Percentiles rank a stretch among this genome's conserved stretches.
Evolutionary conservation across 2,329 filamentous ascomycete species (phyloP).

Genomic region (Microsporum canis): DNA sequence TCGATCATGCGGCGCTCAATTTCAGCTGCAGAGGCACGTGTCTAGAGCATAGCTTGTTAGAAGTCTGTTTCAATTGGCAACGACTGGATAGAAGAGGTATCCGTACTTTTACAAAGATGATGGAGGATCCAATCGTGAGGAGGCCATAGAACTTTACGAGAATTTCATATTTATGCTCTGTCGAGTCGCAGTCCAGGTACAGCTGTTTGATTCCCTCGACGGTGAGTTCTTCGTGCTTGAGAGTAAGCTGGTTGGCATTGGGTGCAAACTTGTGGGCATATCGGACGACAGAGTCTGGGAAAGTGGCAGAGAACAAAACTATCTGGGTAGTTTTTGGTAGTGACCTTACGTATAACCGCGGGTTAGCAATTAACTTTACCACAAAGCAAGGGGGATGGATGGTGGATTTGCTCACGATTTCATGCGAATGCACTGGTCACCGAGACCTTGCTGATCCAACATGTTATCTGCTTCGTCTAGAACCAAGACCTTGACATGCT

Average conservation of each 20-base stretch:
- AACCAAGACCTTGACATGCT: slow-evolving; percentile 67
- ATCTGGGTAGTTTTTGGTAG: slow-evolving; percentile 69
- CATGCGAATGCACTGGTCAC: slow-evolving; percentile 86
- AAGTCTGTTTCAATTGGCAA: too few relatives aligned
- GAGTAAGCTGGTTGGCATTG: slow-evolving; percentile 71
- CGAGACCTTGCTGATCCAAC: slow-evolving; percentile 88
- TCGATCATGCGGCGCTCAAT: slow-evolving; percentile 77
- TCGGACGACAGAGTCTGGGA: slow-evolving; percentile 71
- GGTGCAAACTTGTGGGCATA: slow-evolving; percentile 81
- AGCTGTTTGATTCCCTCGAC: slow-evolving; percentile 97
- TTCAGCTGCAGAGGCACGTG: slow-evolving; percentile 69
- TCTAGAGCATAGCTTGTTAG: slow-evolving; percentile 39
- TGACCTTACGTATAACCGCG: slow-evolving; percentile 40
- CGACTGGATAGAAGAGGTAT: background rate
- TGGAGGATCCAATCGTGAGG: slow-evolving; percentile 92
- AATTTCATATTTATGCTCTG: slow-evolving; percentile 74
- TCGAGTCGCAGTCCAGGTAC: slow-evolving; percentile 81
- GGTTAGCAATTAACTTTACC: slow-evolving; percentile 23
- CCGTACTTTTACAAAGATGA: slow-evolving; percentile 85
- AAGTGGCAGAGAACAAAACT: slow-evolving; percentile 89
- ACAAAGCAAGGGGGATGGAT: background rate
- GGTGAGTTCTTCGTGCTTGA: slow-evolving; percentile 83
- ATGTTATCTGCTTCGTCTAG: slow-evolving; percentile 98
- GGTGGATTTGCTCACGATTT: slow-evolving; percentile 54
- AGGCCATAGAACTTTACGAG: slow-evolving; percentile 89